Conservation (phyloP, 1,284 basidiomycete genomes). For the Amylostereum chailletii region DNA sequence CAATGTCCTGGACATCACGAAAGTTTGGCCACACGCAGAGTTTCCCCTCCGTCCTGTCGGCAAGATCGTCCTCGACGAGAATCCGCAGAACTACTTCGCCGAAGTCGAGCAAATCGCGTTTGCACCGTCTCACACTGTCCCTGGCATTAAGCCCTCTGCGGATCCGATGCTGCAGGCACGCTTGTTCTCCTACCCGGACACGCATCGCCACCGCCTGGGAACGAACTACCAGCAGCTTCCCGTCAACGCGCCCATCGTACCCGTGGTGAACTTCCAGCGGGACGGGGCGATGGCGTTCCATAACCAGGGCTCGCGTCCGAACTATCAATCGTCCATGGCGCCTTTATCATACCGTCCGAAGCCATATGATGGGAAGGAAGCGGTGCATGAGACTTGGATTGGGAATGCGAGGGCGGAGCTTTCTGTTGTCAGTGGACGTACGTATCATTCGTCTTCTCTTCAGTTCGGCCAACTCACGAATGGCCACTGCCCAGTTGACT, state of each 20-base stretch:
- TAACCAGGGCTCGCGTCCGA: constrained; percentile 78
- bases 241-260: constrained; percentile 72
- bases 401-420: constrained; percentile 70
- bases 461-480: too few relatives aligned
- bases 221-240: constrained; percentile 86
- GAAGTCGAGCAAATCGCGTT: constrained; percentile 85
- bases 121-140: constrained; percentile 78
- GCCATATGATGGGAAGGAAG: constrained; percentile 26
- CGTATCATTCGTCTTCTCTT: too few relatives aligned
- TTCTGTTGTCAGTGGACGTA: constrained; percentile 62
- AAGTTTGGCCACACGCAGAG: constrained; percentile 79
- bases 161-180: constrained; percentile 92
- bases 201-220: constrained; percentile 84
- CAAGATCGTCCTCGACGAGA: constrained; percentile 81
- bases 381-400: constrained; percentile 68
- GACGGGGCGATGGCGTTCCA: constrained; percentile 61
- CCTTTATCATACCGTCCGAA: constrained; percentile 47
- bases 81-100: constrained; percentile 80
- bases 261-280: constrained; percentile 83
- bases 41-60: constrained; percentile 85
- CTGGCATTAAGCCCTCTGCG: constrained; percentile 81
- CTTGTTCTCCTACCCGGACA: constrained; percentile 93
- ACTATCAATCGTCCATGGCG: constrained; percentile 73
- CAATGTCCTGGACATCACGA: constrained; percentile 87
- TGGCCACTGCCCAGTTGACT: constrained; percentile 44